Percentiles rank a stretch among this genome's conserved stretches.
These are phyloP conservation scores for Auricularia heimuer DNA, from an alignment of 768 basidiomycete genomes.

Conservation along the genomic window DNA sequence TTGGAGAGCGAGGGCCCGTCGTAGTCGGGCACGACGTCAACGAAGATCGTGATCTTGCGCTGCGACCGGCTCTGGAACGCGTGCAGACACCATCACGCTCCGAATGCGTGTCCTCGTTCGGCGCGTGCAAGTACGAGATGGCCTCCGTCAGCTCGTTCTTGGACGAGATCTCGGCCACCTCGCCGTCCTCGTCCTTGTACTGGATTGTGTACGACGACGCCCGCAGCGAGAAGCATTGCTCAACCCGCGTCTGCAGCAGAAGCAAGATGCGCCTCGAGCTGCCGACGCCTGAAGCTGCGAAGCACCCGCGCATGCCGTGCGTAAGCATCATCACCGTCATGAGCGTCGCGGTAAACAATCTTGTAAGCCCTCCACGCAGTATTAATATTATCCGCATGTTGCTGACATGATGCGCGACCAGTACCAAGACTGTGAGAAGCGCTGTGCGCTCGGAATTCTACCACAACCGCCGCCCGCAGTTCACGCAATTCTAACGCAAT, in stretches of 20 bases:
- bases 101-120: slow-evolving; percentile 52
- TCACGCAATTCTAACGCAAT: no score
- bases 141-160: slow-evolving; percentile 79
- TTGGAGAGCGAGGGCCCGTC: slow-evolving; percentile 89
- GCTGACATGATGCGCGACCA: no score
- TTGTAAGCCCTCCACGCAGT: no score
- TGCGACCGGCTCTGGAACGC: slow-evolving; percentile 15
- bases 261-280: no score
- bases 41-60: slow-evolving; percentile 64
- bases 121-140: slow-evolving; percentile 74
- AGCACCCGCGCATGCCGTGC: no score
- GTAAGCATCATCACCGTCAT: no score
- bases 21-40: slow-evolving; percentile 76
- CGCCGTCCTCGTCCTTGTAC: slow-evolving; percentile 86
- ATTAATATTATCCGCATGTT: no score
- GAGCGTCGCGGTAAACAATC: no score
- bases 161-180: slow-evolving; percentile 54
- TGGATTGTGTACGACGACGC: slow-evolving; percentile 61
- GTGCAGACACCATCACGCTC: slow-evolving; percentile 18
- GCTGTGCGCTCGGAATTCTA: no score
- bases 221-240: slow-evolving; percentile 71
- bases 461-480: no score
- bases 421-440: no score
- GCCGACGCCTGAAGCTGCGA: no score
- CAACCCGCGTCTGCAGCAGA: slow-evolving; percentile 42